Evolutionary conservation across 805 yeast genomes (phyloP), one percentile per base, ranked within the genome.

Genomic region (Metschnikowia gruessii): DNA sequence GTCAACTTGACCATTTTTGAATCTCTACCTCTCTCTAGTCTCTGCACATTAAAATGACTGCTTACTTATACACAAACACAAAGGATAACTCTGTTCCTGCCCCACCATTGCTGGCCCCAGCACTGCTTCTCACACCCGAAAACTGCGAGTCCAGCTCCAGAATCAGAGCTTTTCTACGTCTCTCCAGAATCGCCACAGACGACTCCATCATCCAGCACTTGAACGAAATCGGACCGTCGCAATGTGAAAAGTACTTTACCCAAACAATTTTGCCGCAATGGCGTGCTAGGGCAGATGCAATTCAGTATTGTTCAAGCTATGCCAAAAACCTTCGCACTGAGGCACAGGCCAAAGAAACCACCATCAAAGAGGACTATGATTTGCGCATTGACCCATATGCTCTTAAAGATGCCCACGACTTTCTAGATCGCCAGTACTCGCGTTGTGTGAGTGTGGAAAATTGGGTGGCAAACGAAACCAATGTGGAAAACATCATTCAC

Each of bases 331-430:
- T 70, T 24, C 58, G 68, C n/a, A 37, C 48, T 13, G 48, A 53
- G n/a, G 42, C 45, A 5, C 36, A 37, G 26, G 15, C 18, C 28
- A 36, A 34, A 28, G 46, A n/a, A 42, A 33, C 28, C 12, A 41
- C 45, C 13, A 19, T 36, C 2, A 17, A 19, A 16, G 48, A 53
- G 3, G 49, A 54, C 15, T 62, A 59, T 37, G 70, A 70, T 45
- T 57, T 69, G 35, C 53, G 74, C 26, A 46, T 60, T 2, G 73
- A 72, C 48, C 77, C 77, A 0, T 72, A 72, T 40, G 75, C 76
- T 5, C 46, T 51, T 19, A 59, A 55, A 42, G 53, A 58, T 42
- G 55, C 63, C 37, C 56, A 55, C 9, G 56, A 58, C 17, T 41
- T 49, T 26, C 16, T 62, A 3, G 53, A 60, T n/a, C 51, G 55